Conservation (phyloP, 2,329 filamentous ascomycete species). For the Periconia sp. region DNA sequence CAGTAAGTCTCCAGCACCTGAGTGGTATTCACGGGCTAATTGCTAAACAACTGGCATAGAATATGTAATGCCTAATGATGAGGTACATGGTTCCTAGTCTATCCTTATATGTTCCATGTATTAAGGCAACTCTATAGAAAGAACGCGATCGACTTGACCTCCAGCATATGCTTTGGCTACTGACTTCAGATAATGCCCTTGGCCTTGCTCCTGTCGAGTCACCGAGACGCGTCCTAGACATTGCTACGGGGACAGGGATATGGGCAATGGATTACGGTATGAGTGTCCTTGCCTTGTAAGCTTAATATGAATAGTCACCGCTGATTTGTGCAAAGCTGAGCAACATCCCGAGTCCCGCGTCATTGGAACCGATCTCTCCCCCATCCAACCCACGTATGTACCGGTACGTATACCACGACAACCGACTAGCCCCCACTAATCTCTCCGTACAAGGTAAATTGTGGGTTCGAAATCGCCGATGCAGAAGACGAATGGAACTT, state of each 20-base stretch:
- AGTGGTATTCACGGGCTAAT: neutral
- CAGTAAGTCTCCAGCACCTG: constrained; percentile 16
- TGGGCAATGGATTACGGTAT: constrained; percentile 16
- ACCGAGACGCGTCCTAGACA: constrained; percentile 21
- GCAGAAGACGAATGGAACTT: constrained; percentile 59
- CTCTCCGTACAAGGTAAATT: too few species aligned
- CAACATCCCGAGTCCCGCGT: constrained; percentile 21
- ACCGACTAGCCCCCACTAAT: too few species aligned
- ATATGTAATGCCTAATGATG: constrained; percentile 29
- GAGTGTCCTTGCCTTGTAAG: neutral
- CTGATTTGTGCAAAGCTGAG: constrained; percentile 14
- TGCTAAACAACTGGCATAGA: constrained; percentile 11
- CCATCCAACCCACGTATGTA: constrained; percentile 29
- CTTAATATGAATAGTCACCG: neutral
- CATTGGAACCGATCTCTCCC: constrained; percentile 36
- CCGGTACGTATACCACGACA: too few species aligned
- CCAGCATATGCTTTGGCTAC: constrained; percentile 28
- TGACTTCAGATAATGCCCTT: constrained; percentile 19
- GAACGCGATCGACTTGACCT: constrained; percentile 30
- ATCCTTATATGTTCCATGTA: too few species aligned
- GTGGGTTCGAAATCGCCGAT: constrained; percentile 32
- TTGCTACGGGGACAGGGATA: constrained; percentile 29
- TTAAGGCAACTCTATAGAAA: constrained; percentile 17
- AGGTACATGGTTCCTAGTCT: constrained; percentile 13
- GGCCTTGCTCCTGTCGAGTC: constrained; percentile 17